phyloP scores from a whole-genome alignment of 1,139 yeast genomes.

The Kodamaea plutei region DNA sequence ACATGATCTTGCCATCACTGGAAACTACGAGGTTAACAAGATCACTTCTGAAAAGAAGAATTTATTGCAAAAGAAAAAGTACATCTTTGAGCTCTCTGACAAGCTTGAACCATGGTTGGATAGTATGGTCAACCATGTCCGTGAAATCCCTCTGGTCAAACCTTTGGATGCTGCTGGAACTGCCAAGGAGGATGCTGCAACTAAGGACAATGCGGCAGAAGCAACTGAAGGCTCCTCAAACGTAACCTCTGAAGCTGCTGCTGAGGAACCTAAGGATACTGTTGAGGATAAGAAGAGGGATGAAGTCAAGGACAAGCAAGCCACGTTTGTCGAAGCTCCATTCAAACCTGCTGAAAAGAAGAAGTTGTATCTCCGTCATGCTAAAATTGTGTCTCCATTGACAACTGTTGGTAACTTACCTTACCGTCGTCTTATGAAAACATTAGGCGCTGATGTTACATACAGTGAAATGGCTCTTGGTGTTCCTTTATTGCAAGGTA shows the following conservation, averaged over 20 bases:
- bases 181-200: conserved; percentile 18
- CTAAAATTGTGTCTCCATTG: conserved; percentile 89
- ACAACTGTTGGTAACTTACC: conserved; percentile 98
- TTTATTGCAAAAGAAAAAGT: conserved; percentile 59
- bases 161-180: conserved; percentile 16
- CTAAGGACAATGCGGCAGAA: conserved; percentile 14
- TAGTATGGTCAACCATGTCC: conserved; percentile 33
- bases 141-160: conserved; percentile 30
- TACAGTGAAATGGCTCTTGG: conserved; percentile 94
- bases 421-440: conserved; percentile 86
- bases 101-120: conserved; percentile 55
- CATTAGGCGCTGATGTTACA: conserved; percentile 88
- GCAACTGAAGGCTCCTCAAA: conserved; percentile 31
- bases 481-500: conserved; percentile 81
- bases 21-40: conserved; percentile 63
- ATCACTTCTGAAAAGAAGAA: conserved; percentile 51
- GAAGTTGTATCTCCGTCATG: conserved; percentile 57
- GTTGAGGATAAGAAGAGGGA: conserved; percentile 16
- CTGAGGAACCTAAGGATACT: conserved; percentile 10
- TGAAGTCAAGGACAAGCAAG: conserved; percentile 33
- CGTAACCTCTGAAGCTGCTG: conserved; percentile 18
- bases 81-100: conserved; percentile 53
- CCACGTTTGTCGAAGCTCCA: conserved; percentile 73
- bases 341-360: conserved; percentile 80
- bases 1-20: conserved; percentile 29